Conservation (phyloP, 805 yeast species). For the Kluyveromyces siamensis region DNA sequence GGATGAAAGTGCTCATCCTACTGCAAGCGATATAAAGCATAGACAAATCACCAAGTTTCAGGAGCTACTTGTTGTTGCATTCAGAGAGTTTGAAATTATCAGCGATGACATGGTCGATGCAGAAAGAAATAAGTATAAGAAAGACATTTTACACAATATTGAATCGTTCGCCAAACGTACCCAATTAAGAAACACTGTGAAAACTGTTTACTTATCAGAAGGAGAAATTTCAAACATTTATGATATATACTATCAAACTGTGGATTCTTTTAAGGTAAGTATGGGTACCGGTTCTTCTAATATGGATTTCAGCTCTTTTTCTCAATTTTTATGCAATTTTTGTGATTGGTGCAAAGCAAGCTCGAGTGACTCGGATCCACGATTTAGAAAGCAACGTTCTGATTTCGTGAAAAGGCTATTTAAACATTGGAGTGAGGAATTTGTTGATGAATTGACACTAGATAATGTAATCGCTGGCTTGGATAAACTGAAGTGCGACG, state of each 20-base stretch:
- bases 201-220: constrained; percentile 48
- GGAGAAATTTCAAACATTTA: constrained; percentile 64
- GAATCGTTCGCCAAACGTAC: constrained; percentile 88
- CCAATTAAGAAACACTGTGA: constrained; percentile 78
- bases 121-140: constrained; percentile 62
- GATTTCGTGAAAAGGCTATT: constrained; percentile 59
- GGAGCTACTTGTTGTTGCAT: constrained; percentile 82
- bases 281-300: constrained; percentile 49
- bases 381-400: constrained; percentile 25
- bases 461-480: constrained; percentile 67
- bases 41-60: constrained; percentile 76
- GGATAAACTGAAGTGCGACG: constrained; percentile 57
- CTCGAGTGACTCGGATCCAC: constrained; percentile 29
- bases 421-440: constrained; percentile 56
- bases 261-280: constrained; percentile 52
- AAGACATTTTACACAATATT: constrained; percentile 73
- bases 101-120: constrained; percentile 65
- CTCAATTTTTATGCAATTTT: constrained; percentile 64
- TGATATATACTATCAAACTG: constrained; percentile 73
- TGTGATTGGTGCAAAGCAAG: constrained; percentile 60
- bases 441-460: constrained; percentile 48
- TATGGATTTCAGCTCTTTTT: constrained; percentile 68
- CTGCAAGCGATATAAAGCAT: constrained; percentile 51
- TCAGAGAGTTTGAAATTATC: constrained; percentile 77
- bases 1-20: constrained; percentile 73